Conservation (phyloP, 768 basidiomycete species). For the Tulasnella sp. region DNA sequence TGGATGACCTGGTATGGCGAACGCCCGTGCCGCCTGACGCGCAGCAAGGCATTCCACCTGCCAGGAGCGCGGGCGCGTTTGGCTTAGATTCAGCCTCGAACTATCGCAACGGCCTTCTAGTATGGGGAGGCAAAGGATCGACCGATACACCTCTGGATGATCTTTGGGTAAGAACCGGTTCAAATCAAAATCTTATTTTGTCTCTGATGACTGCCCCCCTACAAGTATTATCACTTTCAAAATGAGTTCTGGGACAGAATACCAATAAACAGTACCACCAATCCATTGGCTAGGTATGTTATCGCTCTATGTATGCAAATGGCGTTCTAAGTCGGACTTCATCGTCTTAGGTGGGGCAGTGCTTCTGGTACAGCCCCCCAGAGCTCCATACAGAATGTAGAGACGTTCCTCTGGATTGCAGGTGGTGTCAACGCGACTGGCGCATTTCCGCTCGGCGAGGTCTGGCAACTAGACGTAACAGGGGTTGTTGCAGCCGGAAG, state of each 20-base stretch:
- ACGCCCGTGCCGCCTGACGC: conserved; percentile 44
- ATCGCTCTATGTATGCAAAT: conserved; percentile 26
- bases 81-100: conserved; percentile 68
- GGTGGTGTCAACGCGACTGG: conserved; percentile 51
- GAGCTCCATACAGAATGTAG: conserved; percentile 26
- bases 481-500: conserved; percentile 64
- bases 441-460: conserved; percentile 43
- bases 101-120: conserved; percentile 66
- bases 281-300: neutral
- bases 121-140: conserved; percentile 58
- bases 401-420: conserved; percentile 51
- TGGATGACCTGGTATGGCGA: conserved; percentile 51
- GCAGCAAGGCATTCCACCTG: conserved; percentile 34
- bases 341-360: conserved; percentile 57
- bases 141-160: conserved; percentile 44
- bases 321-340: conserved; percentile 32
- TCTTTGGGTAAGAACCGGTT: conserved; percentile 52
- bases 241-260: conserved; percentile 69
- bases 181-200: neutral
- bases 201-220: conserved; percentile 16
- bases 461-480: conserved; percentile 59
- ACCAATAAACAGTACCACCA: conserved; percentile 22
- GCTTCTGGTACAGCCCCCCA: conserved; percentile 58
- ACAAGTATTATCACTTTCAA: conserved; percentile 65
- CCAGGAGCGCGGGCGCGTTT: conserved; percentile 32